phyloP scores from a whole-genome alignment of 2,329 filamentous ascomycete species.

The Colletotrichum euphorbiae region DNA sequence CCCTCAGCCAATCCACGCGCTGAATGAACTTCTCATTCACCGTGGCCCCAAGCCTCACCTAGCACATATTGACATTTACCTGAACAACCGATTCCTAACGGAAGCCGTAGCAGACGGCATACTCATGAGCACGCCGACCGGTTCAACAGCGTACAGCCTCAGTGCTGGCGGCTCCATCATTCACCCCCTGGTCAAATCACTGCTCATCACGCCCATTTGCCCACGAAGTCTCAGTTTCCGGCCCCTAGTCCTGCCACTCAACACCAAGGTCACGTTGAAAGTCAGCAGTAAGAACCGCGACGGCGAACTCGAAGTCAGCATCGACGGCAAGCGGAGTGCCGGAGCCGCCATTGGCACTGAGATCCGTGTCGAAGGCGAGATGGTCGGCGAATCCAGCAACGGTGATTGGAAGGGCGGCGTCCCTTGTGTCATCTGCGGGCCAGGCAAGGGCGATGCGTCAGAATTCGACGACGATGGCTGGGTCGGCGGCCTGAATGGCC shows the following conservation, averaged over 20 bases:
- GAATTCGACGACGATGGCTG: conserved; percentile 85
- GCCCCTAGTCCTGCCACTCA: conserved; percentile 87
- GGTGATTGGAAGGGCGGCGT: conserved; percentile 79
- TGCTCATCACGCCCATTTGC: conserved; percentile 94
- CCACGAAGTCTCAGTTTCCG: conserved; percentile 92
- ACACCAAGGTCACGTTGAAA: conserved; percentile 84
- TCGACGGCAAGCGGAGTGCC: conserved; percentile 78
- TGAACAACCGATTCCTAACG: conserved; percentile 89
- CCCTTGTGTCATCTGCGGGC: conserved; percentile 84
- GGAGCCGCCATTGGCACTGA: conserved; percentile 82
- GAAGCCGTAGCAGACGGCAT: conserved; percentile 96
- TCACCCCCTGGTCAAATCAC: conserved; percentile 88
- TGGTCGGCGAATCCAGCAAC: conserved; percentile 67
- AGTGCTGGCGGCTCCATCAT: conserved; percentile 93
- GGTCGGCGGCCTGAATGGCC: conserved; percentile 92
- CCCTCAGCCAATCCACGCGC: conserved; percentile 71
- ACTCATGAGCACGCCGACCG: conserved; percentile 92
- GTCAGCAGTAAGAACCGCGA: conserved; percentile 85
- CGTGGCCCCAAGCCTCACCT: conserved; percentile 90
- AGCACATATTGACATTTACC: conserved; percentile 89
- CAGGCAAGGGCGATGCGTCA: conserved; percentile 56
- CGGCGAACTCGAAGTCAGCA: conserved; percentile 80
- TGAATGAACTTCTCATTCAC: conserved; percentile 96
- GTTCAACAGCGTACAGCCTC: conserved; percentile 95
- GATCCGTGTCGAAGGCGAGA: conserved; percentile 88